Evolutionary conservation across 768 basidiomycete species (phyloP).

Genomic region (Cubamyces sp.): DNA sequence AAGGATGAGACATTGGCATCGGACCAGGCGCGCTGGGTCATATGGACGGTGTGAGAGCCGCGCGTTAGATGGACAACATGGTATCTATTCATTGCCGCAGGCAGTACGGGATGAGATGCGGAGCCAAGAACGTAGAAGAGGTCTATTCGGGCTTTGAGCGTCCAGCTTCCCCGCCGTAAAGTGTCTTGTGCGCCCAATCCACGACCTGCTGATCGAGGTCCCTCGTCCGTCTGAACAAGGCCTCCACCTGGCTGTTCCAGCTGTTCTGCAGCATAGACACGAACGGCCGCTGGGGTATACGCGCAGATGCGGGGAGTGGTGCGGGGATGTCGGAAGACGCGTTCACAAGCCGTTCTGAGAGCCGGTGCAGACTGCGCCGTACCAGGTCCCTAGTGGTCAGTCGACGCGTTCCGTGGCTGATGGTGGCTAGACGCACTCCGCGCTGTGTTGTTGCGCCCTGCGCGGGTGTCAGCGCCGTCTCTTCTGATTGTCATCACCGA

Average conservation of each 20-base stretch:
- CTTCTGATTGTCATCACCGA: too few relatives aligned
- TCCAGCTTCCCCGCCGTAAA: slow-evolving; percentile 31
- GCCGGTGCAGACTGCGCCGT: slow-evolving; percentile 26
- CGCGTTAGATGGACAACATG: background rate
- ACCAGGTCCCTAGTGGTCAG: background rate
- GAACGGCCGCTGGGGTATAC: slow-evolving; percentile 34
- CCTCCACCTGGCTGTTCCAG: slow-evolving; percentile 37
- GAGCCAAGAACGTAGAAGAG: background rate
- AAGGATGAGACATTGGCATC: too few relatives aligned
- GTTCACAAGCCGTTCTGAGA: slow-evolving; percentile 32
- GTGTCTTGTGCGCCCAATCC: slow-evolving; percentile 30
- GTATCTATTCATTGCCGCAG: background rate
- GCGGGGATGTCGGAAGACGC: slow-evolving; percentile 26
- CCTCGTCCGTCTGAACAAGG: slow-evolving; percentile 27
- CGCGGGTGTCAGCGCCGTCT: too few relatives aligned
- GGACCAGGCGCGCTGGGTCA: too few relatives aligned
- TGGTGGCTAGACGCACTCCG: slow-evolving; percentile 26
- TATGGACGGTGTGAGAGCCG: too few relatives aligned
- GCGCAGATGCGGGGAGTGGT: slow-evolving; percentile 28
- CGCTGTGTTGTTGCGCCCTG: slow-evolving; percentile 31
- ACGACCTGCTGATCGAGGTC: slow-evolving; percentile 27
- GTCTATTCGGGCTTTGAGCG: slow-evolving; percentile 13
- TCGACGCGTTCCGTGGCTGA: background rate
- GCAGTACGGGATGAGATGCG: background rate
- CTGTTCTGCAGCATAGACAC: slow-evolving; percentile 28